Evolutionary conservation across 345 rosid species (phyloP).

Genomic region (Laguncularia racemosa): DNA sequence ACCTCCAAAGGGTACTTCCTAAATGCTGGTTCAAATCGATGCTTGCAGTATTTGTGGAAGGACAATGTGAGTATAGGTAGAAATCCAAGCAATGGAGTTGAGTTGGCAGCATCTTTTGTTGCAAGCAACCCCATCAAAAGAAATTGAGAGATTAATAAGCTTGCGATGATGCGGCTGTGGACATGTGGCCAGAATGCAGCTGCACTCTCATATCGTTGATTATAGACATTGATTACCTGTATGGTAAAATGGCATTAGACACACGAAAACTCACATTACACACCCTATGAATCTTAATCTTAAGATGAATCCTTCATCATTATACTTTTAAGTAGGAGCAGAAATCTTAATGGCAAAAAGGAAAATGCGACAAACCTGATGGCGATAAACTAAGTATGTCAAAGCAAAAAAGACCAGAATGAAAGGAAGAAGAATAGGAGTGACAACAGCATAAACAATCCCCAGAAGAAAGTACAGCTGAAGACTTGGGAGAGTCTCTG

Average conservation of each 20-base stretch:
- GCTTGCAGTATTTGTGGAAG: constrained; percentile 91
- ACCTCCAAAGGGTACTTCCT: constrained; percentile 88
- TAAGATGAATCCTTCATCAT: neutral
- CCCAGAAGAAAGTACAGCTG: constrained; percentile 94
- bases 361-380: constrained; percentile 54
- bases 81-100: constrained; percentile 74
- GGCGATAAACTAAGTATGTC: constrained; percentile 92
- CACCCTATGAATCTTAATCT: neutral
- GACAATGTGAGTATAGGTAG: constrained; percentile 71
- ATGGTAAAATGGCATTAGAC: neutral
- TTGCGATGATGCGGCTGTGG: constrained; percentile 72
- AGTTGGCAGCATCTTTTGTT: constrained; percentile 83
- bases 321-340: neutral
- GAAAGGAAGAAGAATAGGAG: constrained; percentile 96
- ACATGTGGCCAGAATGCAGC: constrained; percentile 99
- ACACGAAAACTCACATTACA: neutral
- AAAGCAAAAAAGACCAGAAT: constrained; percentile 80
- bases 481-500: constrained; percentile 83
- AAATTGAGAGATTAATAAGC: constrained; percentile 87
- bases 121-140: constrained; percentile 78
- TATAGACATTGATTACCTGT: constrained; percentile 89
- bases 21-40: constrained; percentile 91
- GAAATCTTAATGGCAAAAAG: neutral
- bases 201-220: constrained; percentile 86
- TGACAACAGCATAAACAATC: constrained; percentile 82